Percentiles rank a stretch among this genome's conserved stretches.
These are phyloP conservation scores for Lasiodiplodia hormozganensis DNA, from an alignment of 2,329 filamentous ascomycete species.

Conservation along the genomic window DNA sequence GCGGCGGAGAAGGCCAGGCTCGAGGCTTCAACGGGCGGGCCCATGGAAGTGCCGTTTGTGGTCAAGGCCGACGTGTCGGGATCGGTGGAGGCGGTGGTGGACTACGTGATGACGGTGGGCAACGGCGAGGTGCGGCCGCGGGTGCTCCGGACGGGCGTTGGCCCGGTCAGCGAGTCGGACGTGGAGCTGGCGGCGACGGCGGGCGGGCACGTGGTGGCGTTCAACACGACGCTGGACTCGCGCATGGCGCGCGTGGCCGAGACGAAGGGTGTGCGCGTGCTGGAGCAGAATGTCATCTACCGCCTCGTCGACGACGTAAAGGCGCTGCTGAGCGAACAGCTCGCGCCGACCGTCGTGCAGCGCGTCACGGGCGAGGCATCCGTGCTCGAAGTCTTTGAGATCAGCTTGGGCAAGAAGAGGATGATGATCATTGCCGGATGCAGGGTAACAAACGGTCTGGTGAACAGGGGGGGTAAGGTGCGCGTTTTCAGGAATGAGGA, in stretches of 20 bases:
- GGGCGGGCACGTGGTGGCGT: slow-evolving; percentile 79
- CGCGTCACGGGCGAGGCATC: slow-evolving; percentile 89
- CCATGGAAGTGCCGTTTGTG: slow-evolving; percentile 74
- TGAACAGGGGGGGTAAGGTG: slow-evolving; percentile 70
- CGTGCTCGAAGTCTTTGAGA: slow-evolving; percentile 80
- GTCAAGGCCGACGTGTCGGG: slow-evolving; percentile 94
- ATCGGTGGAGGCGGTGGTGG: slow-evolving; percentile 87
- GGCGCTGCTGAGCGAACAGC: slow-evolving; percentile 69
- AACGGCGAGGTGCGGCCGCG: slow-evolving; percentile 82
- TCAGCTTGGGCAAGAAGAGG: slow-evolving; percentile 75
- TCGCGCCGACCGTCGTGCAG: slow-evolving; percentile 70
- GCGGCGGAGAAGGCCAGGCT: slow-evolving; percentile 46
- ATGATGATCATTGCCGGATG: slow-evolving; percentile 84
- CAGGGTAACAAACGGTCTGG: slow-evolving; percentile 80
- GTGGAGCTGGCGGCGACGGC: slow-evolving; percentile 85
- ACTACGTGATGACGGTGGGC: slow-evolving; percentile 77
- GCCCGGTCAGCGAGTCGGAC: slow-evolving; percentile 82
- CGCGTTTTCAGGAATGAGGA: slow-evolving; percentile 73
- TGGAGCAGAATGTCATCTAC: slow-evolving; percentile 90
- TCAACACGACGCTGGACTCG: slow-evolving; percentile 76
- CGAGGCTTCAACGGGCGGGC: slow-evolving; percentile 47
- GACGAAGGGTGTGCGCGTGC: slow-evolving; percentile 73
- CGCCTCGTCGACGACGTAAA: slow-evolving; percentile 76
- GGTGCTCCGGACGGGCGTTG: slow-evolving; percentile 79
- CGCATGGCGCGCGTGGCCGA: slow-evolving; percentile 75